Evolutionary conservation across 176 grass and related monocot species (phyloP), one percentile per base, ranked within the genome.

Genomic region (Oryza brachyantha): DNA sequence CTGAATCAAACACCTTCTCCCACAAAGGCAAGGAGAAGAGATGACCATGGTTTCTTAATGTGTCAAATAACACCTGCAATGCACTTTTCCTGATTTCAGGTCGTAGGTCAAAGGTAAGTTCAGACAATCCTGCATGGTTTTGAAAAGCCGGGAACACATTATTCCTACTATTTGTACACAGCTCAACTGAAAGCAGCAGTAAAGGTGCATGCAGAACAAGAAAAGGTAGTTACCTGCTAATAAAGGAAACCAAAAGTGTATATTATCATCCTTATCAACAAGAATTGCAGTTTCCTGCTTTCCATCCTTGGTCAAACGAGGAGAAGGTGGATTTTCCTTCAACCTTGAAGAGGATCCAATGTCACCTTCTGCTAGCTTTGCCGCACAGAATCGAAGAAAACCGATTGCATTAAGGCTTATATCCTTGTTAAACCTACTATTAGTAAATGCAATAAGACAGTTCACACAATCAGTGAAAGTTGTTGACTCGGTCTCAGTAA

Each of bases 1-100:
- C 96, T 38, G 96, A 99, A 86, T 99, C 96, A 22, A 99, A 99
- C 61, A 99, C 96, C 84, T 99, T 99, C 74, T 99, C 96, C 96
- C 96, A 99, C 71, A 99, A 89, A 62, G 88, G 92, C 81, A 99
- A 83, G 61, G 96, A 99, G 88, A 99, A 99, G 85, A 93, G 90
- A 84, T 99, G 92, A 8, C 96, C 96, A 84, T 99, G 93, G 66
- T 99, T 99, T 89, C 92, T 83, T 80, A 99, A 88, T 55, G 96
- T 95, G 68, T 99, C 96, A 91, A 99, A 99, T 83, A 99, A 62
- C 59, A 99, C 90, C 75, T 99, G 96, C 85, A 99, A 92, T 28
- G 96, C 90, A 81, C 86, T 99, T 89, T 99, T 94, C 75, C 92
- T 95, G 81, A 99, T 95, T 87, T 99, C 92, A 26, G 90, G 90